phyloP scores from a whole-genome alignment of 2,329 filamentous ascomycete species.

The Aspergillus texensis region DNA sequence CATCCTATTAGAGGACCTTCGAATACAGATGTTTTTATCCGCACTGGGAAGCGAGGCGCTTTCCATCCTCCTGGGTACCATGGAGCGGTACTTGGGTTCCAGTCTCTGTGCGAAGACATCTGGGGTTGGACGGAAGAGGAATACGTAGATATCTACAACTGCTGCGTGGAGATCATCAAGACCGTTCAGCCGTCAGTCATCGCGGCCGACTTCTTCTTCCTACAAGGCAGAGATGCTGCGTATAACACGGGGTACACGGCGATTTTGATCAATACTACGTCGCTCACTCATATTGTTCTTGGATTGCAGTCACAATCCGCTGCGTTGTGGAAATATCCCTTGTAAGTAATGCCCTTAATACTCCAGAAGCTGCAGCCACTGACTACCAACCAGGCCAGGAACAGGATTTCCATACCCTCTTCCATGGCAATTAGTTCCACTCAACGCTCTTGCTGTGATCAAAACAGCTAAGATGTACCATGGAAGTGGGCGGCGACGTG shows the following conservation, averaged over 20 bases:
- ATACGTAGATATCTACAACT: conserved; percentile 46
- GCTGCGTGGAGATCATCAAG: conserved; percentile 42
- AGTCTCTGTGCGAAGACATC: conserved; percentile 31
- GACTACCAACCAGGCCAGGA: conserved; percentile 37
- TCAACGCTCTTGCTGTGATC: conserved; percentile 46
- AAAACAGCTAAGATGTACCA: conserved; percentile 31
- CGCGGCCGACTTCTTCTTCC: conserved; percentile 49
- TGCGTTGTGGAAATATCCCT: conserved; percentile 37
- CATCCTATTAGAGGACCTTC: conserved; percentile 38
- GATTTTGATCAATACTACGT: conserved; percentile 50
- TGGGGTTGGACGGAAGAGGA: conserved; percentile 43
- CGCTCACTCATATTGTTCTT: conserved; percentile 44
- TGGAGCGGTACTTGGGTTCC: conserved; percentile 38
- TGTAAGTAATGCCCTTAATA: conserved; percentile 22
- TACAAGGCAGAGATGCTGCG: conserved; percentile 49
- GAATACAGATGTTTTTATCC: conserved; percentile 37
- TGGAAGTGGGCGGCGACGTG: conserved; percentile 25
- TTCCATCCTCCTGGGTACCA: conserved; percentile 37
- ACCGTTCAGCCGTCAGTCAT: conserved; percentile 44
- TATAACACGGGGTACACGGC: conserved; percentile 37
- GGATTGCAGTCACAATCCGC: conserved; percentile 42
- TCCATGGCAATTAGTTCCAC: conserved; percentile 45
- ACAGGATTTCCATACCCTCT: conserved; percentile 52
- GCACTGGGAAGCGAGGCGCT: conserved; percentile 29
- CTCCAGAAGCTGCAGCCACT: neutral